Evolutionary conservation across 192 early-diverging fungal genomes (phyloP).

Genomic region (Backusella macrospora): DNA sequence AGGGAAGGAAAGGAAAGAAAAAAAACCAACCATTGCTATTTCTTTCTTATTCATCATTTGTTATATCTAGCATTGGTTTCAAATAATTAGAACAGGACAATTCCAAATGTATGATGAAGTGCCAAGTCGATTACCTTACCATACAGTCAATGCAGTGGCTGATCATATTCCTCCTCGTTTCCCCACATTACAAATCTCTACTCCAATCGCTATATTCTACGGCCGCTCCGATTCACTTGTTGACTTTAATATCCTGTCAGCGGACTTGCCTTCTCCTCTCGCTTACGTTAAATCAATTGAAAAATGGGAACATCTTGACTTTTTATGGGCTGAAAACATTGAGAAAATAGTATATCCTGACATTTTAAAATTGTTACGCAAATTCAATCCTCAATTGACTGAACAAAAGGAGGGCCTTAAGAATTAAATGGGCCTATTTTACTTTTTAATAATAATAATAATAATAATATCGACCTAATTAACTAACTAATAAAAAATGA

Average conservation of each 20-base stretch:
- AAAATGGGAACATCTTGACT: constrained; percentile 80
- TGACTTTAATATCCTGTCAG: constrained; percentile 61
- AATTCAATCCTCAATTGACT: constrained; percentile 34
- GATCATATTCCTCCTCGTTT: constrained; percentile 71
- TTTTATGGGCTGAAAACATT: constrained; percentile 53
- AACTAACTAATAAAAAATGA: background rate
- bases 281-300: constrained; percentile 61
- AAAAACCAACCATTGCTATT: too few relatives aligned
- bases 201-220: constrained; percentile 89
- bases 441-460: background rate
- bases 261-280: constrained; percentile 54
- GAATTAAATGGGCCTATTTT: constrained; percentile 3
- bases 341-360: constrained; percentile 51
- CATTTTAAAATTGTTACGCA: constrained; percentile 42
- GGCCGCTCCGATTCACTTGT: constrained; percentile 89
- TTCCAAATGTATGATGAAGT: constrained; percentile 96
- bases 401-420: background rate
- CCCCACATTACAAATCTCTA: constrained; percentile 78
- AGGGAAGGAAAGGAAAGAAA: too few relatives aligned
- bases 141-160: constrained; percentile 42
- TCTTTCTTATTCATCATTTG: background rate
- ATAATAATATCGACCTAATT: background rate
- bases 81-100: constrained; percentile 84
- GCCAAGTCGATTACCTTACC: constrained; percentile 59
- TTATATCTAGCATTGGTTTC: constrained; percentile 80